Evolutionary conservation across 164 flowering plant genomes (phyloP), one percentile per base, ranked within the genome.

Genomic region (Hamamelis virginiana): DNA sequence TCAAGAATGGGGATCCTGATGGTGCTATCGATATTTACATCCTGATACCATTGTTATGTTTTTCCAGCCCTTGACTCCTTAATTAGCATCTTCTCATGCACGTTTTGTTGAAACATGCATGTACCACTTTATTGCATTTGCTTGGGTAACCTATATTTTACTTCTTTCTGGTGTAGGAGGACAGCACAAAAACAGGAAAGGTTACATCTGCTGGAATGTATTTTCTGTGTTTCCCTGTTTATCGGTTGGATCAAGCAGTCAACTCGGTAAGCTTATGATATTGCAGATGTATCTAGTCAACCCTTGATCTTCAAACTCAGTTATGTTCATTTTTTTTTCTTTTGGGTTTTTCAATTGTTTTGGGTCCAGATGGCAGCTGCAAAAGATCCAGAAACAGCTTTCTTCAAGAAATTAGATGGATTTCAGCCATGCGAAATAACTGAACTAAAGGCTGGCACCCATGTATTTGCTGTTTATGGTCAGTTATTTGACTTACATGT

Each of bases 401-500:
- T 95, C 80, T 95, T 95, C 76, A 95, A 90, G 74, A 87, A 87
- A 65, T 76, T 95, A 75, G 95, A 92, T 84, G 94, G 97, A 23
- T 93, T 96, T 82, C 96, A 87, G 77, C 97, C 90, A 25, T 96
- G 98, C 88, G 99, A 96, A 82, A 73, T 96, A 70, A 87, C 81
- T 73, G 95, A 93, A 75, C 80, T 96, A 59, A 91, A 91, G 83
- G 89, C 96, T 55, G 99, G 98, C 65, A 89, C 84, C 28, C 99
- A 96, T 78, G 77, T 83, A n/a, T 96, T 96, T 85, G 96, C 97
- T 67, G 92, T 96, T 71, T 96, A 96, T 89, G 99, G 99, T 92
- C 51, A 73, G 91, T 75, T 70, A 50, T 21, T 74, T 16, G 41
- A 15, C 12, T 4, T 9, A 10, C 22, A 9, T 58, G 38, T 55